Percentiles rank a stretch among this genome's conserved stretches.
Conservation (phyloP, 768 basidiomycete genomes). For the Cytidiella melzeri region DNA sequence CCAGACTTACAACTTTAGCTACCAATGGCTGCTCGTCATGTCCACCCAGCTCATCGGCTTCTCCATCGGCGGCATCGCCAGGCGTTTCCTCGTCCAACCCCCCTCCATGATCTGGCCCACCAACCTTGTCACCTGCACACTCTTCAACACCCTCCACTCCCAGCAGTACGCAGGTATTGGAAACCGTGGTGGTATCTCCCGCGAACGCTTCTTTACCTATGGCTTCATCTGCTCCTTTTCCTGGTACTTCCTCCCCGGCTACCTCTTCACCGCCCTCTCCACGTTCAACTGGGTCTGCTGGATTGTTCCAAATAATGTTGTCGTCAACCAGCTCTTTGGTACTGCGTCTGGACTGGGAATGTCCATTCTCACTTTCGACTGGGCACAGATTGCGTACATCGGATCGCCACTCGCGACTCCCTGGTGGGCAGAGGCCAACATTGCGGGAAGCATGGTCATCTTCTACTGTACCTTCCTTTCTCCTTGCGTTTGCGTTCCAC, state of each 20-base stretch:
- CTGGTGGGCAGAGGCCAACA: constrained; percentile 80
- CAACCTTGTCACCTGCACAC: constrained; percentile 67
- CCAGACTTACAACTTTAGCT: constrained; percentile 31
- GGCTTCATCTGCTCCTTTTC: constrained; percentile 48
- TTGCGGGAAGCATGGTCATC: constrained; percentile 54
- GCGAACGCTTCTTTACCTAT: constrained; percentile 73
- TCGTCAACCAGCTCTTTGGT: constrained; percentile 60
- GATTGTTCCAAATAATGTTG: constrained; percentile 37
- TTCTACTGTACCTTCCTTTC: constrained; percentile 68
- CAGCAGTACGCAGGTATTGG: constrained; percentile 61
- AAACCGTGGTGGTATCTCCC: constrained; percentile 52
- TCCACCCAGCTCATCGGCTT: constrained; percentile 68
- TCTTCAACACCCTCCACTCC: constrained; percentile 75
- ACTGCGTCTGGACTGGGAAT: constrained; percentile 41
- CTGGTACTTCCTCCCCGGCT: constrained; percentile 71
- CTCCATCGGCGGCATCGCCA: constrained; percentile 70
- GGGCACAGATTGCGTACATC: constrained; percentile 69
- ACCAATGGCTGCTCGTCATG: constrained; percentile 36
- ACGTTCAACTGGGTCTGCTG: constrained; percentile 79
- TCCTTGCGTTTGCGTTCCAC: constrained; percentile 43
- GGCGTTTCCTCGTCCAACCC: constrained; percentile 68
- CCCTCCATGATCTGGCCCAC: constrained; percentile 67
- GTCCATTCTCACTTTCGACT: constrained; percentile 77
- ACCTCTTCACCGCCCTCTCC: constrained; percentile 77
- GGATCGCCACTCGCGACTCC: constrained; percentile 71